Conservation (phyloP, 768 basidiomycete species). For the Antrodiella citrinella region DNA sequence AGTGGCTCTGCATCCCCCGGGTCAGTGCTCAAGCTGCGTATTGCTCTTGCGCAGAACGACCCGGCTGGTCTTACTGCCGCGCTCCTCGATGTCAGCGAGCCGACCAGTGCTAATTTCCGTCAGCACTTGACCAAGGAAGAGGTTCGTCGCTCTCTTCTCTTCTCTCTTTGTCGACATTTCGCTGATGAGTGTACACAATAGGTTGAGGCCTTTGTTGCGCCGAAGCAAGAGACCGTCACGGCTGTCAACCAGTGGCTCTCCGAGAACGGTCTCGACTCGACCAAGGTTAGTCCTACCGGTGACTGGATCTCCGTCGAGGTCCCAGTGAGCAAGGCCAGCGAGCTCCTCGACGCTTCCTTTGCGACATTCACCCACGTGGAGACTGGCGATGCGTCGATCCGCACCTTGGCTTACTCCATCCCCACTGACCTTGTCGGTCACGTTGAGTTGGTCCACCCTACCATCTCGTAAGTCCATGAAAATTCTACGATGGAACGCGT, state of each 20-base stretch:
- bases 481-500: slow-evolving; percentile 1
- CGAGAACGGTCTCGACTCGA: slow-evolving; percentile 19
- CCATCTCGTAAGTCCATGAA: slow-evolving; percentile 14
- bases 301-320: slow-evolving; percentile 29
- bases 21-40: slow-evolving; percentile 26
- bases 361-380: slow-evolving; percentile 23
- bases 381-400: slow-evolving; percentile 21
- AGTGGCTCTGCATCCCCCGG: slow-evolving; percentile 23
- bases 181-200: too few relatives aligned
- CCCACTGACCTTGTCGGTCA: slow-evolving; percentile 23
- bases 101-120: slow-evolving; percentile 27
- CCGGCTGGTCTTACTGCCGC: slow-evolving; percentile 28
- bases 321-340: slow-evolving; percentile 27
- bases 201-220: slow-evolving; percentile 21
- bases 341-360: slow-evolving; percentile 27
- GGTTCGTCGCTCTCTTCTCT: slow-evolving; percentile 16
- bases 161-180: not conserved
- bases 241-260: slow-evolving; percentile 22
- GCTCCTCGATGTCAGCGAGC: slow-evolving; percentile 30
- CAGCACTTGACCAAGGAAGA: slow-evolving; percentile 31
- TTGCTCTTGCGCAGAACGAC: slow-evolving; percentile 29
- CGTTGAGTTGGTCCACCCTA: slow-evolving; percentile 26
- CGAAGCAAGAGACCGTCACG: slow-evolving; percentile 17
- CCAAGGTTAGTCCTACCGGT: slow-evolving; percentile 17
- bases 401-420: slow-evolving; percentile 30